Evolutionary conservation across 306 rosid species (phyloP).

Genomic region (Rosa lucieae): DNA sequence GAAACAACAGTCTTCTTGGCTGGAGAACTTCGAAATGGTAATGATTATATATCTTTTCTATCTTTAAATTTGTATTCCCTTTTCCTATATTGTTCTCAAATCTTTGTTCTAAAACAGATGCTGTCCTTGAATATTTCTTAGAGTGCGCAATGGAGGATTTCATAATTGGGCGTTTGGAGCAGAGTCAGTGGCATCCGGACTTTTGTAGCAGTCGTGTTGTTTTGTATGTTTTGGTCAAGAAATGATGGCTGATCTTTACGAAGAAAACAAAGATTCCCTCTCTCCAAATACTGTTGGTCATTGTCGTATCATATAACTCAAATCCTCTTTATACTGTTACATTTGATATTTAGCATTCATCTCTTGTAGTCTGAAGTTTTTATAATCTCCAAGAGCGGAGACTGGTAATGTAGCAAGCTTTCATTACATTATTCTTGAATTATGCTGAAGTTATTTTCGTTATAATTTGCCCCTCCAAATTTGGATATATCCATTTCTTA

Average conservation of each 20-base stretch:
- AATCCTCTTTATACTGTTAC: background rate
- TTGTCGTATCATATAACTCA: background rate
- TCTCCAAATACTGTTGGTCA: background rate
- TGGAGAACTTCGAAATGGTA: slow-evolving; percentile 83
- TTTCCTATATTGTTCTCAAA: slow-evolving; percentile 1
- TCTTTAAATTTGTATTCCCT: background rate
- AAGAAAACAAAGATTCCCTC: background rate
- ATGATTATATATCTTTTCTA: background rate
- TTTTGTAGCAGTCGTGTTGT: slow-evolving; percentile 69
- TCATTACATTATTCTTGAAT: background rate
- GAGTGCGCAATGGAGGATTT: slow-evolving; percentile 67
- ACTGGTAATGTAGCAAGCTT: background rate
- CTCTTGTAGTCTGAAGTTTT: background rate
- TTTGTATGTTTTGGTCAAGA: slow-evolving; percentile 65
- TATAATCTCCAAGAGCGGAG: background rate
- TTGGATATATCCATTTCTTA: background rate
- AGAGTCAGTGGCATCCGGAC: slow-evolving; percentile 75
- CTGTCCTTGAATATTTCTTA: slow-evolving; percentile 74
- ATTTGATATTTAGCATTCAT: background rate
- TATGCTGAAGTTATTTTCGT: background rate
- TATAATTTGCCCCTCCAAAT: background rate
- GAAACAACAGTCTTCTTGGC: slow-evolving; percentile 74
- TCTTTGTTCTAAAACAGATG: slow-evolving; percentile 52
- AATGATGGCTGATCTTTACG: slow-evolving; percentile 26
- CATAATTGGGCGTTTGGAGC: slow-evolving; percentile 73